Evolutionary conservation across 176 grass and related monocot genomes (phyloP).

Genomic region (Puya raimondii): DNA sequence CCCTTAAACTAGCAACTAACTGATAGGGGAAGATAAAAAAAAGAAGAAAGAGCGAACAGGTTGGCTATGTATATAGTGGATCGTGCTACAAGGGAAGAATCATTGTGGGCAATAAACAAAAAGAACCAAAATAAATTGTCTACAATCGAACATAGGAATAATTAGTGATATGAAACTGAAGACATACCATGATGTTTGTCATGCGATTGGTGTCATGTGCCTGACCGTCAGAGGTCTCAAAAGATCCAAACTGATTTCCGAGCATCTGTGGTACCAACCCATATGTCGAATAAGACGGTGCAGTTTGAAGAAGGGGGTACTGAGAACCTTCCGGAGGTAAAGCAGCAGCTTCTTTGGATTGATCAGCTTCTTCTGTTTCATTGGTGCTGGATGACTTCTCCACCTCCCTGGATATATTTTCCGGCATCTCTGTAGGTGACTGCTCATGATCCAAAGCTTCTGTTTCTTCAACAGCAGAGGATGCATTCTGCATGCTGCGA

Average conservation of each 20-base stretch:
- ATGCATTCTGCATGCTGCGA: constrained; percentile 36
- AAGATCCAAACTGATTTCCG: constrained; percentile 36
- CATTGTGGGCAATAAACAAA: background rate
- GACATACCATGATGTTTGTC: constrained; percentile 32
- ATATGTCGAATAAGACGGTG: constrained; percentile 38
- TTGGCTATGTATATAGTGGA: background rate
- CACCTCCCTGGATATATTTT: constrained; percentile 22
- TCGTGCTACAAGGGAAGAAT: background rate
- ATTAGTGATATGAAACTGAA: constrained; percentile 1
- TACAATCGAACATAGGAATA: background rate
- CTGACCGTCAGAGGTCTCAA: constrained; percentile 56
- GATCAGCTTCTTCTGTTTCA: constrained; percentile 21
- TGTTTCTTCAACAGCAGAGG: constrained; percentile 22
- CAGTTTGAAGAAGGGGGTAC: constrained; percentile 24
- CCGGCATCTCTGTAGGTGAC: constrained; percentile 20
- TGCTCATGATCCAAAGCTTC: constrained; percentile 18
- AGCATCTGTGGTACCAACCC: constrained; percentile 24
- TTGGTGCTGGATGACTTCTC: constrained; percentile 13
- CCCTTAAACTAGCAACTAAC: background rate
- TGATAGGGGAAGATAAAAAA: background rate
- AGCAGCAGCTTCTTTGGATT: constrained; percentile 30
- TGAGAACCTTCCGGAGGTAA: constrained; percentile 23
- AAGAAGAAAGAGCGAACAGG: background rate
- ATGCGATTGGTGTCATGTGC: constrained; percentile 23
- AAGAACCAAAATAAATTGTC: background rate